A percentile compares a stretch with the other conserved stretches of the same genome.
Conservation (phyloP, 306 rosid species). For the Vigna reflexopilosa region DNA sequence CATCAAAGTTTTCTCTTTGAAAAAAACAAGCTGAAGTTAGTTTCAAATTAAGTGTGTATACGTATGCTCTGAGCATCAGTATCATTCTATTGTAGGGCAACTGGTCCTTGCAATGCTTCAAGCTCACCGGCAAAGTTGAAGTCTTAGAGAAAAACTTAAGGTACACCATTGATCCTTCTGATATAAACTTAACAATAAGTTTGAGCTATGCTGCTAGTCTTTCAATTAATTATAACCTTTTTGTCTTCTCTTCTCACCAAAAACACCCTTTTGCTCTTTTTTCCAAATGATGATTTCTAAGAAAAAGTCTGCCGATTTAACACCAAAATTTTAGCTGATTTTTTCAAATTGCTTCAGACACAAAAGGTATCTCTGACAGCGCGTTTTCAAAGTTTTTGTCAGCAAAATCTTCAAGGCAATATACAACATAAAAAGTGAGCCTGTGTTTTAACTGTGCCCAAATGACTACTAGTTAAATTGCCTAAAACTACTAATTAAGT, state of each 20-base stretch:
- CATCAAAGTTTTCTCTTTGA: too few relatives aligned
- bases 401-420: too few relatives aligned
- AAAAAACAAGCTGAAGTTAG: too few relatives aligned
- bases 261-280: not conserved
- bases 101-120: slow-evolving; percentile 64
- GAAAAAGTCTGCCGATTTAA: not conserved
- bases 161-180: slow-evolving; percentile 45
- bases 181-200: not conserved
- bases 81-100: slow-evolving; percentile 44
- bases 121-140: slow-evolving; percentile 63
- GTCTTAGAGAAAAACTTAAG: slow-evolving; percentile 66
- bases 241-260: not conserved
- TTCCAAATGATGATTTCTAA: not conserved
- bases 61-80: not conserved
- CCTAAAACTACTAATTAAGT: too few relatives aligned
- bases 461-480: too few relatives aligned
- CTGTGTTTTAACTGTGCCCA: too few relatives aligned
- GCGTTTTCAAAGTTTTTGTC: too few relatives aligned
- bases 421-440: too few relatives aligned
- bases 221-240: not conserved
- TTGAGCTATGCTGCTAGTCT: not conserved
- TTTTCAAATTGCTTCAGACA: not conserved
- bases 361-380: not conserved
- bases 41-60: too few relatives aligned
- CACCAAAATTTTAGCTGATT: not conserved